These are phyloP conservation scores for Nevesoporus exiguus DNA, from an alignment of 768 basidiomycete genomes.

Conservation along the genomic window DNA sequence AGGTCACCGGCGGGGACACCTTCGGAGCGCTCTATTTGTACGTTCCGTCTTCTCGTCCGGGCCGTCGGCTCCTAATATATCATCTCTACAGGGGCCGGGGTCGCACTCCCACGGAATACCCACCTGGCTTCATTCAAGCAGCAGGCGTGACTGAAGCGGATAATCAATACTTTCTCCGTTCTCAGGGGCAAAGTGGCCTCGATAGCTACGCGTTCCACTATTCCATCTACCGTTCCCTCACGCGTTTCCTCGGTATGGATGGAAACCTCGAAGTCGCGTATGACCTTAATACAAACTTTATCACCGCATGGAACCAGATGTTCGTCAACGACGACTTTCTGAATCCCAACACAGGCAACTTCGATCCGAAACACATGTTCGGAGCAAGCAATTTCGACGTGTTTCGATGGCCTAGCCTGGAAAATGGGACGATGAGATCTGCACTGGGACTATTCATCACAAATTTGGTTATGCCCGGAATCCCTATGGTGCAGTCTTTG, in stretches of 20 bases:
- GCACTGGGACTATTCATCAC: conserved; percentile 78
- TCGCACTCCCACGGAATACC: conserved; percentile 69
- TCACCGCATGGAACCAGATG: conserved; percentile 91
- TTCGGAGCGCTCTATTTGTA: conserved; percentile 86
- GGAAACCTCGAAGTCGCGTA: conserved; percentile 90
- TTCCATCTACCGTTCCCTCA: conserved; percentile 82
- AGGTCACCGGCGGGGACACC: conserved; percentile 91
- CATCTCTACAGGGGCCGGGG: conserved; percentile 68
- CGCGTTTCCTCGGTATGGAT: conserved; percentile 93
- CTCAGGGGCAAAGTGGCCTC: conserved; percentile 54
- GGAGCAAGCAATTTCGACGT: conserved; percentile 95
- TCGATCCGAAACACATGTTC: conserved; percentile 88
- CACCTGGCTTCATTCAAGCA: conserved; percentile 64
- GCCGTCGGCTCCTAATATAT: not conserved
- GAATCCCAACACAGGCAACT: conserved; percentile 56
- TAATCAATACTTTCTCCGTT: conserved; percentile 78
- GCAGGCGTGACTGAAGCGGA: conserved; percentile 60
- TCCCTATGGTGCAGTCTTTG: conserved; percentile 60
- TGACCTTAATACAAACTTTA: conserved; percentile 77
- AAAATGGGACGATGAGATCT: conserved; percentile 77
- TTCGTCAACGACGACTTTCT: conserved; percentile 85
- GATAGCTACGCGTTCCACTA: conserved; percentile 91
- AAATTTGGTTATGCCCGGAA: conserved; percentile 80
- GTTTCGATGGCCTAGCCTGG: conserved; percentile 88
- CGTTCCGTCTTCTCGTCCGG: conserved; percentile 25